Percentiles rank a stretch among this genome's conserved stretches.
Evolutionary conservation across 306 rosid species (phyloP).

Genomic region (Cicer arietinum): DNA sequence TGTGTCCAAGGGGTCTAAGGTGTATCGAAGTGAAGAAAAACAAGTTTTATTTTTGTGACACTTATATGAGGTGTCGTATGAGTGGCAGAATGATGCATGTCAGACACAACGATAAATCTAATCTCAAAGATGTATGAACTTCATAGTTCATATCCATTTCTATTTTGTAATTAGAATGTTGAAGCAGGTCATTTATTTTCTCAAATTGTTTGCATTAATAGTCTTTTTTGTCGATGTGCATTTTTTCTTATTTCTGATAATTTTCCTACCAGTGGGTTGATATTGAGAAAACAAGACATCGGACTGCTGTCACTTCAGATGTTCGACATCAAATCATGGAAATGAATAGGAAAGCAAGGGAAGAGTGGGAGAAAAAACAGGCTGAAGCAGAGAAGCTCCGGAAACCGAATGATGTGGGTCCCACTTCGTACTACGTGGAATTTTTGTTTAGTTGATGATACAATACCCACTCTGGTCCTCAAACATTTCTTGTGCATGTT

Average conservation of each 20-base stretch:
- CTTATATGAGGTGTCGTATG: too few species aligned
- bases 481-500: conserved; percentile 16
- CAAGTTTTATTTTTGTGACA: too few species aligned
- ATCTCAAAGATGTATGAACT: too few species aligned
- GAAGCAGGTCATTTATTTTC: conserved; percentile 70
- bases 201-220: conserved; percentile 21
- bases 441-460: conserved; percentile 9
- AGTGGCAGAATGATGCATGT: too few species aligned
- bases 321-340: conserved; percentile 70
- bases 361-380: conserved; percentile 91
- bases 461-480: conserved; percentile 32
- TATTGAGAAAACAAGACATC: conserved; percentile 78
- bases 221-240: conserved; percentile 22
- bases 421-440: conserved; percentile 6
- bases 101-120: too few species aligned
- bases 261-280: conserved; percentile 72
- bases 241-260: conserved; percentile 39
- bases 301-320: conserved; percentile 70
- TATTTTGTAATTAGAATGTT: conserved; percentile 70
- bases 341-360: conserved; percentile 77
- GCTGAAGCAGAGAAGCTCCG: conserved; percentile 83
- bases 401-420: conserved; percentile 76
- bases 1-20: too few species aligned
- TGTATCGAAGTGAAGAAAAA: too few species aligned
- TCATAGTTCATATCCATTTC: too few species aligned